A percentile compares a stretch with the other conserved stretches of the same genome.
phyloP scores from a whole-genome alignment of 1,284 basidiomycete genomes.

The Ganoderma meredithae region DNA sequence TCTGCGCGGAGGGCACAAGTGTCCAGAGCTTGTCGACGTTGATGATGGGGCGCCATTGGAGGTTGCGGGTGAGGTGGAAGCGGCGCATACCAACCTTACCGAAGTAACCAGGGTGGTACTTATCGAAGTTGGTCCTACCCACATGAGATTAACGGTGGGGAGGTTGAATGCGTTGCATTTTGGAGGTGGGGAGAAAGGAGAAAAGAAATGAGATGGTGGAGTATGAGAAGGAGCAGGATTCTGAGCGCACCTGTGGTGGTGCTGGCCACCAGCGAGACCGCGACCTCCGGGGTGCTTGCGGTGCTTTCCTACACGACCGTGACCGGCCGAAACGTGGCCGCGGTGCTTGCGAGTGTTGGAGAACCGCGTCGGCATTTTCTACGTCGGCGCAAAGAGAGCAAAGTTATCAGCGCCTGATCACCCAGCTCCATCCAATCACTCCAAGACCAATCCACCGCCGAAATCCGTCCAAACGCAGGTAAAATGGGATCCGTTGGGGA shows the following conservation, averaged over 20 bases:
- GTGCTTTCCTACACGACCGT: conserved; percentile 99
- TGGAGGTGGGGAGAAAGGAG: too few relatives aligned
- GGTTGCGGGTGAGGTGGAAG: conserved; percentile 95
- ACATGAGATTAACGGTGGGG: too few relatives aligned
- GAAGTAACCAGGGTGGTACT: conserved; percentile 99
- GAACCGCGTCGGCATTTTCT: conserved; percentile 93
- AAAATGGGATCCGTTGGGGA: conserved; percentile 43
- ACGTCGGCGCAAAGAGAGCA: conserved; percentile 44
- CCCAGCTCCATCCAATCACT: conserved; percentile 39
- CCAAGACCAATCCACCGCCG: conserved; percentile 56
- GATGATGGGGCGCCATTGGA: conserved; percentile 92
- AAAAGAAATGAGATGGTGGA: too few relatives aligned
- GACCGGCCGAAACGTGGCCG: conserved; percentile 98
- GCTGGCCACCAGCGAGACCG: conserved; percentile 99
- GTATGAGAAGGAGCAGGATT: neutral
- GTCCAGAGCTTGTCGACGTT: conserved; percentile 96
- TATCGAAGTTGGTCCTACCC: conserved; percentile 94
- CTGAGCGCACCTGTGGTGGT: conserved; percentile 91
- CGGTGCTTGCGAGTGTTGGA: conserved; percentile 98
- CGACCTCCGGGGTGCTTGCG: conserved; percentile 99
- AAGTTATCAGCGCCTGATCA: conserved; percentile 29
- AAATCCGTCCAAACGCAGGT: conserved; percentile 39
- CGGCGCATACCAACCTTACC: conserved; percentile 99
- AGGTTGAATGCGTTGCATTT: too few relatives aligned
- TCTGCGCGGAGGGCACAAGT: conserved; percentile 81